These are phyloP conservation scores for Xerocomus alliaceus DNA, from an alignment of 1,284 basidiomycete species.

Conservation along the genomic window DNA sequence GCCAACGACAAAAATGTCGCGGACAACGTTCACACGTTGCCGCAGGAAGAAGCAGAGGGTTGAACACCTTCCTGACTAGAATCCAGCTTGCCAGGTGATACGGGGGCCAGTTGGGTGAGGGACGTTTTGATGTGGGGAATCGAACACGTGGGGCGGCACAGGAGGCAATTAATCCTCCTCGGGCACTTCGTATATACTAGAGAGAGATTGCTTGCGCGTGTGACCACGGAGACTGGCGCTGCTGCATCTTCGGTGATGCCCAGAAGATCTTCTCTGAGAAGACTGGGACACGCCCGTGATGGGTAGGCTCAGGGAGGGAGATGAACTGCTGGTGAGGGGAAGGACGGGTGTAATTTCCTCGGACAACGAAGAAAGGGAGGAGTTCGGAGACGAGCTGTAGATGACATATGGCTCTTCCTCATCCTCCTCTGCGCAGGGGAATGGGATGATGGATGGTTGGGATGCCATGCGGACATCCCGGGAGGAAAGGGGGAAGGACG, in stretches of 20 bases:
- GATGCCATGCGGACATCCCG: slow-evolving; percentile 13
- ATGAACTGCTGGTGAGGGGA: slow-evolving; percentile 21
- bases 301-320: slow-evolving; percentile 17
- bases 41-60: slow-evolving; percentile 20
- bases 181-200: slow-evolving; percentile 43
- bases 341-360: slow-evolving; percentile 41
- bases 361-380: slow-evolving; percentile 42
- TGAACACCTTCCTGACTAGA: slow-evolving; percentile 20
- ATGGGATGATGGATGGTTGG: slow-evolving; percentile 34
- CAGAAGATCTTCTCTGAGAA: slow-evolving; percentile 27
- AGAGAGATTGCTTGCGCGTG: slow-evolving; percentile 40
- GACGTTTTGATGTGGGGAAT: background rate
- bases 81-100: slow-evolving; percentile 34
- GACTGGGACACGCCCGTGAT: slow-evolving; percentile 13
- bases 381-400: slow-evolving; percentile 44
- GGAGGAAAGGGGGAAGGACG: slow-evolving; percentile 17
- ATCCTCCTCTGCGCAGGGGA: slow-evolving; percentile 38
- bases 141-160: background rate
- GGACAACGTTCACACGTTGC: slow-evolving; percentile 29
- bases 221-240: slow-evolving; percentile 43
- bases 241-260: slow-evolving; percentile 41
- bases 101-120: slow-evolving; percentile 1
- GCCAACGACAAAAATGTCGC: slow-evolving; percentile 19
- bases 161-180: slow-evolving; percentile 35
- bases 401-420: slow-evolving; percentile 44